A percentile compares a stretch with the other conserved stretches of the same genome.
phyloP scores from a whole-genome alignment of 495 filamentous ascomycete genomes.

The Lasiosphaeriaceae sp. region DNA sequence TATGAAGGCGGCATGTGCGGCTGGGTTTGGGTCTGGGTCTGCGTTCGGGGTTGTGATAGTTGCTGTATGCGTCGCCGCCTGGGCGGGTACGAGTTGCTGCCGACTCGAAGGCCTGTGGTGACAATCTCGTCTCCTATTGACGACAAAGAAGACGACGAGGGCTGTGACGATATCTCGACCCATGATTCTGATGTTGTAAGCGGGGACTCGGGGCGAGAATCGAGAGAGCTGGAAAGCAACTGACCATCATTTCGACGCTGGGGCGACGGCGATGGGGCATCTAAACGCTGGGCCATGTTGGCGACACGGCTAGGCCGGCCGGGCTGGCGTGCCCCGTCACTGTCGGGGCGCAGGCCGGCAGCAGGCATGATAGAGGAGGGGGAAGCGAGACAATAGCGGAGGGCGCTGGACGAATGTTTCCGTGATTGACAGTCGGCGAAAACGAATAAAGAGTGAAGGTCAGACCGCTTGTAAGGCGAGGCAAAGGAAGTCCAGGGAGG shows the following conservation, averaged over 20 bases:
- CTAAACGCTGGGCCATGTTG: conserved; percentile 5
- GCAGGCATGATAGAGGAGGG: too few species aligned
- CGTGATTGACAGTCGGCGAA: too few species aligned
- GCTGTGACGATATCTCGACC: conserved; percentile 91
- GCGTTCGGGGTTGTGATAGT: too few species aligned
- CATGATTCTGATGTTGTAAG: conserved; percentile 75
- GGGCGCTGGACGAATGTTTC: too few species aligned
- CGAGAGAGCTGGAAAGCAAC: conserved; percentile 1
- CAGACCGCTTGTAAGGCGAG: too few species aligned
- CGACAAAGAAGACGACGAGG: conserved; percentile 85
- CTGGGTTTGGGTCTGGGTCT: too few species aligned
- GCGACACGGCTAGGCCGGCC: background rate
- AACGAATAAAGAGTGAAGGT: too few species aligned
- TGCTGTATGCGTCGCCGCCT: conserved; percentile 55
- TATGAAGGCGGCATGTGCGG: conserved; percentile 28
- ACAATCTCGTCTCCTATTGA: conserved; percentile 85
- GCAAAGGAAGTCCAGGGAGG: too few species aligned
- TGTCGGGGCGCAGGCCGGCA: background rate
- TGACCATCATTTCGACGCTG: conserved; percentile 35
- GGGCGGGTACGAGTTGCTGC: conserved; percentile 46
- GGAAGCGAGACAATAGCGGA: too few species aligned
- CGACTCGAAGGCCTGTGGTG: conserved; percentile 76
- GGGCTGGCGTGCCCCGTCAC: background rate
- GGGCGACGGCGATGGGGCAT: conserved; percentile 20
- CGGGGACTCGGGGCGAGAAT: conserved; percentile 6